Evolutionary conservation across 192 early-diverging fungal species (phyloP), one percentile per base, ranked within the genome.

Genomic region (Backusella luteola): DNA sequence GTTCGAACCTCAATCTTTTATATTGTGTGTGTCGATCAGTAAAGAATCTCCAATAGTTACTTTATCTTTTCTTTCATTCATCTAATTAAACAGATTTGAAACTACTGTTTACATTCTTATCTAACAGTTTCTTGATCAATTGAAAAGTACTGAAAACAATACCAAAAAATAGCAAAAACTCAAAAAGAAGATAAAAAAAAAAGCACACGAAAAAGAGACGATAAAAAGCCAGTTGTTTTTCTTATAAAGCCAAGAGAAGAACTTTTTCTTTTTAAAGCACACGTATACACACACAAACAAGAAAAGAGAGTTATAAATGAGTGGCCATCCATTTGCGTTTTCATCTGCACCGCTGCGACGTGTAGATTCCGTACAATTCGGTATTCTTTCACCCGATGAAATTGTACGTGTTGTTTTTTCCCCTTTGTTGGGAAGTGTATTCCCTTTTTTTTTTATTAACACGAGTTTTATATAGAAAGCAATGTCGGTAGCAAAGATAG

Each of bases 401-500:
- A 96, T 96, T 85, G 97, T 99, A 94, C 42, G 69, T 79, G 71
- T 29, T 21, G 44, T 44, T 29, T 29, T 1, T 29, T 29, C 67
- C 59, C 15, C 23, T 39, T 8, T 68, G 36, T 67, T 35, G 35
- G 69, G 12, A 73, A 29, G 63, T 26, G 34, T 3, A 35, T 14
- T 26, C 19, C 21, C n/a, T n/a, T n/a, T 23, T 66, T 49, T 73
- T 71, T 46, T 36, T 82, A 76, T 66, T 78, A 23, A 73, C 63
- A 66, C 76, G 26, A 44, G 70, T 53, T 32, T 35, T 74, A 52
- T 73, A 59, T 34, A 98, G 96, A 97, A 93, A 93, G 89, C 90
- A 77, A 97, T 99, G 97, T 96, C 96, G 17, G 95, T 99, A 53
- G 95, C 92, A 32, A 90, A 96, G 85, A 94, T 99, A 77, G 95